Conservation (phyloP, 306 rosid species). For the Trifolium fragiferum region DNA sequence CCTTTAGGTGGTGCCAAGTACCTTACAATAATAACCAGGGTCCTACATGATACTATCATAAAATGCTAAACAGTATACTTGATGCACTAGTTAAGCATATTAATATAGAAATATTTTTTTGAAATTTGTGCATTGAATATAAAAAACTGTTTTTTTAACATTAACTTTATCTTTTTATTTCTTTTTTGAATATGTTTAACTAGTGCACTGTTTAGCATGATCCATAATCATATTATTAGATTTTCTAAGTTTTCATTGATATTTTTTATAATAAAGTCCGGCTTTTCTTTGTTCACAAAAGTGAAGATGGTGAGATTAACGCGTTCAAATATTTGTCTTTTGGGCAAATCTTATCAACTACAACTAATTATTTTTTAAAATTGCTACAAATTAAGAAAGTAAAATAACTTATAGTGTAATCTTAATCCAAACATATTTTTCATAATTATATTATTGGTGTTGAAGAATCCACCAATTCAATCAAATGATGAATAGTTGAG, state of each 20-base stretch:
- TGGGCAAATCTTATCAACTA: conserved; percentile 32
- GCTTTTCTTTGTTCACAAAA: conserved; percentile 18
- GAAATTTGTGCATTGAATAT: too few species aligned
- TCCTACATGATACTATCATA: conserved; percentile 29
- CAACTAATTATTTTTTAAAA: background rate
- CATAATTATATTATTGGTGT: too few species aligned
- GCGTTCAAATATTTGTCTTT: conserved; percentile 28
- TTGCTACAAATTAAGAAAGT: background rate
- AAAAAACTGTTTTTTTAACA: too few species aligned
- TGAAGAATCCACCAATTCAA: too few species aligned
- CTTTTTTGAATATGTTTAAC: too few species aligned
- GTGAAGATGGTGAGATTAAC: conserved; percentile 20
- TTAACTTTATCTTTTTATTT: too few species aligned
- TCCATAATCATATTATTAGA: conserved; percentile 19
- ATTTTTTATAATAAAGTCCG: conserved; percentile 13
- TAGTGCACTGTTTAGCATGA: too few species aligned
- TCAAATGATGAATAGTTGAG: too few species aligned
- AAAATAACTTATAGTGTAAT: background rate
- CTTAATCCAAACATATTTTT: too few species aligned
- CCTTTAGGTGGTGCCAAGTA: conserved; percentile 45
- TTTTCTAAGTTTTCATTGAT: background rate
- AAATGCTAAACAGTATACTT: too few species aligned
- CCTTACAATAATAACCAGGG: conserved; percentile 24
- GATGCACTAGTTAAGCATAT: too few species aligned
- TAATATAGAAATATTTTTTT: too few species aligned